Base-by-base conservation (phyloP, 192 early-diverging fungal genomes). In the Umbelopsis sp. region DNA sequence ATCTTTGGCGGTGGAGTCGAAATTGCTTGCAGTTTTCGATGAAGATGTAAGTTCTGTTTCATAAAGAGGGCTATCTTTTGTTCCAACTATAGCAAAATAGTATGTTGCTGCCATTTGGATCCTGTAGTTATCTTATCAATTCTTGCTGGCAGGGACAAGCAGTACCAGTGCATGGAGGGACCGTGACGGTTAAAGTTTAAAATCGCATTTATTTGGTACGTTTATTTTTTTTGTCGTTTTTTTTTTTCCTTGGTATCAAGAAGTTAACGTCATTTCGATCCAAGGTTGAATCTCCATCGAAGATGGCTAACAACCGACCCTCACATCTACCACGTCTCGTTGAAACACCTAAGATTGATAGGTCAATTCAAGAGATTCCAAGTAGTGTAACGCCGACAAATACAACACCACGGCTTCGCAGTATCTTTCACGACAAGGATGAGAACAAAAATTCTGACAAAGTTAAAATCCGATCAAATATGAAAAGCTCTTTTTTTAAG, bases 61-160 rank as follows among this genome's bases (percentile, higher is more conserved):
- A 82, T 95, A 99, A 43, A 99, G 83, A 32, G 98, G 98, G 73
- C 93, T 94, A 83, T 99, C 98, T 38, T 91, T 88, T 51, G 94
- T 92, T 6, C 97, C 96, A 45, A 98, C 92, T 71, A 98, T 95
- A 50, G 85, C 93, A 88, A 98, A 97, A 76, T 96, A 97, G 56
- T 85, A 93, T 16, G 56, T 62, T 62, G 56, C 26, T 62, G 56
- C 29, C 56, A 62, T 62, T 32, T 5, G 16, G 29, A n/a, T 41
- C 38, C 38, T 41, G 12, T 11, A 11, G 38, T 6, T 41, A 41
- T 41, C 38, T 11, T n/a, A n/a, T n/a, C 38, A 41, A 11, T 11
- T 8, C 36, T 38, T 5, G 4, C 8, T 8, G 36, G 12, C 38
- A 41, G 12, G 2, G 4, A 41, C 26, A n/a, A n/a, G n/a, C n/a